Percentiles rank a stretch among this genome's conserved stretches.
phyloP scores from a whole-genome alignment of 208 protist genomes.

The Acanthamoeba royreba region DNA sequence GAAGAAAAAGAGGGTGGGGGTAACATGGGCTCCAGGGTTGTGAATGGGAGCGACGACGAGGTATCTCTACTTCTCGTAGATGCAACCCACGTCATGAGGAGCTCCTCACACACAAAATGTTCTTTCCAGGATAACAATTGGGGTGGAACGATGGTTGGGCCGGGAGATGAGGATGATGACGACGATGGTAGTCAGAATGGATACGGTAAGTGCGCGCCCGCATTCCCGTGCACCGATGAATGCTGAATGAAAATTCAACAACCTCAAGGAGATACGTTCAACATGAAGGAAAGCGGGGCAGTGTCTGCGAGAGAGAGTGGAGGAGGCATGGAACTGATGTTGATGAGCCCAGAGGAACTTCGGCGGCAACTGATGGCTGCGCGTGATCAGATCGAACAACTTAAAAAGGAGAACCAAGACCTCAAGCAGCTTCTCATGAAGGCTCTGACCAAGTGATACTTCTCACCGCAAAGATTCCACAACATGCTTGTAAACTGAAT shows the following conservation, averaged over 20 bases:
- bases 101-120: neutral
- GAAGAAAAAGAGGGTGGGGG: neutral
- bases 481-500: too few relatives aligned
- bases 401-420: neutral
- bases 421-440: neutral
- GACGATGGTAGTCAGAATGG: neutral
- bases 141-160: neutral
- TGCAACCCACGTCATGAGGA: neutral
- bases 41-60: neutral
- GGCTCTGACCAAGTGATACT: too few relatives aligned
- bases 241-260: too few relatives aligned
- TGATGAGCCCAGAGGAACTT: neutral
- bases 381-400: neutral
- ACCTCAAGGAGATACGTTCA: too few relatives aligned
- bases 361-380: neutral
- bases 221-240: neutral
- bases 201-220: neutral
- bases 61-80: neutral
- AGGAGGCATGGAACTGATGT: neutral
- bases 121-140: neutral
- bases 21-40: neutral
- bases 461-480: too few relatives aligned
- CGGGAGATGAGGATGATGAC: neutral
- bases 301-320: neutral
- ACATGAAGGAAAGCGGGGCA: neutral